Conservation (phyloP, 2,329 filamentous ascomycete species). For the Hypomyces rosellus region DNA sequence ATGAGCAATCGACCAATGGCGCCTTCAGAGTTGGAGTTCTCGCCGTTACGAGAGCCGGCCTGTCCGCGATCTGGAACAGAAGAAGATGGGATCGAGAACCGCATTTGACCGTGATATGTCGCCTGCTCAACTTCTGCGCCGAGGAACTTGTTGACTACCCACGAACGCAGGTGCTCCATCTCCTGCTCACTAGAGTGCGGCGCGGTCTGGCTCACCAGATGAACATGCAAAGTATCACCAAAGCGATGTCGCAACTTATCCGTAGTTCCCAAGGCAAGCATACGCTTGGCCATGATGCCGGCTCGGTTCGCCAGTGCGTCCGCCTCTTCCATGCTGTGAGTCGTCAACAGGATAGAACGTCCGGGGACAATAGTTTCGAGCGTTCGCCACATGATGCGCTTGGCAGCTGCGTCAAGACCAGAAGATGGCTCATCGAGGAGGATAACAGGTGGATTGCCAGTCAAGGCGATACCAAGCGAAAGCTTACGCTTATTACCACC, state of each 20-base stretch:
- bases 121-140: slow-evolving; percentile 64
- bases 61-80: neutral
- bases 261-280: slow-evolving; percentile 71
- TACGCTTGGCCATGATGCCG: slow-evolving; percentile 72
- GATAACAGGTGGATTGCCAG: slow-evolving; percentile 67
- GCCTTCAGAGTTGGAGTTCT: slow-evolving; percentile 19
- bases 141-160: slow-evolving; percentile 57
- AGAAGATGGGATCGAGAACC: slow-evolving; percentile 60
- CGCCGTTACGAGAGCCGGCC: neutral
- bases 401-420: slow-evolving; percentile 68
- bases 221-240: slow-evolving; percentile 69
- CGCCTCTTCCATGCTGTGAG: slow-evolving; percentile 77
- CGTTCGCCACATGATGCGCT: slow-evolving; percentile 70
- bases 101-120: slow-evolving; percentile 75
- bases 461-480: slow-evolving; percentile 65
- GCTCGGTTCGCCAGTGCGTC: slow-evolving; percentile 57
- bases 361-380: slow-evolving; percentile 59
- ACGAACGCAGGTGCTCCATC: slow-evolving; percentile 58
- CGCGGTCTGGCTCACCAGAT: slow-evolving; percentile 64
- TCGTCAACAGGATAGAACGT: slow-evolving; percentile 64
- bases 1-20: slow-evolving; percentile 63
- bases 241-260: slow-evolving; percentile 62
- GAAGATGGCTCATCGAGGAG: slow-evolving; percentile 69
- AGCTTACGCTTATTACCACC: slow-evolving; percentile 75
- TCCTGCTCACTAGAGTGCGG: slow-evolving; percentile 62